Evolutionary conservation across 1,284 basidiomycete species (phyloP), one percentile per base, ranked within the genome.

Genomic region (Tremellales sp.): DNA sequence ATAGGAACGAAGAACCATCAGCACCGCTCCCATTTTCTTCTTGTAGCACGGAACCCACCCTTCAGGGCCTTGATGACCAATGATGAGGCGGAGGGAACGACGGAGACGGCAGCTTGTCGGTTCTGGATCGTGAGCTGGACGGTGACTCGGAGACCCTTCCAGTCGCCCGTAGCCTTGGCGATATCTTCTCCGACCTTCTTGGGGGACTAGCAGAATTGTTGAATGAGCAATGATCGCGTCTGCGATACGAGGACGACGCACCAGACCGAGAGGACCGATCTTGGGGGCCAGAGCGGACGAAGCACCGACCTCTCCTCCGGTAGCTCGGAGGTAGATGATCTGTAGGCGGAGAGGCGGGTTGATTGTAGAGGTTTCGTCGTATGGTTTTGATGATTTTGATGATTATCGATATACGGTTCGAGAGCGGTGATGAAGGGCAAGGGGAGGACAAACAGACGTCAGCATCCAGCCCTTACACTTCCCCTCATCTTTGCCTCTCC

Each of bases 181-280:
- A 99, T 98, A 79, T 99, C 95, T 88, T 99, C 95, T 79, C 95
- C 95, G 77, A 99, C 93, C 81, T 98, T 98, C 82, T 99, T 99
- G 72, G 95, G 94, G 51, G 95, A 97, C 93, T 97, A 62, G 45
- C 9, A 37, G 24, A 32, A 36, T 31, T 10, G 41, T 28, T 18
- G 47, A 10, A n/a, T n/a, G n/a, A n/a, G n/a, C n/a, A 31, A 22
- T 42, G 25, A 46, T 40, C 37, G 35, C 9, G 45, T 35, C 31
- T 29, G 7, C 21, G 34, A 4, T 12, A 36, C 19, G 37, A 45
- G 25, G n/a, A 19, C 35, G 33, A 79, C 90, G 73, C 74, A 97
- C 94, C 70, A 99, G 80, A 91, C 94, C 94, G 67, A 98, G 85
- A 78, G 95, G 95, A 84, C 95, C 95, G 74, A 99, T 97, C 84